Evolutionary conservation across 495 filamentous ascomycete species (phyloP).

Genomic region (Aspergillus haitiensis): DNA sequence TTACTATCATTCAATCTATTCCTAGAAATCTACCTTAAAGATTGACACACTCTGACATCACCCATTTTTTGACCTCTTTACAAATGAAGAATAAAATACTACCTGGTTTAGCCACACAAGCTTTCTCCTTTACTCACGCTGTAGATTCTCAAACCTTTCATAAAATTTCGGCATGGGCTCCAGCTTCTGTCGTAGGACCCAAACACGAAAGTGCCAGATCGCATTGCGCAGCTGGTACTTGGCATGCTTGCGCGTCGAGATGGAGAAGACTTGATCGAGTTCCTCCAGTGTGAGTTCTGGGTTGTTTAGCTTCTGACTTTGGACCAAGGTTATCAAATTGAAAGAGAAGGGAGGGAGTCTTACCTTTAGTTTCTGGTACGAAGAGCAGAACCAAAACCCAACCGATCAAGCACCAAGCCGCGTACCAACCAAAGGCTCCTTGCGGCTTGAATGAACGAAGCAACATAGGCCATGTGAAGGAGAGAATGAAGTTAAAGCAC

Average conservation of each 20-base stretch:
- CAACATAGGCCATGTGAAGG: constrained; percentile 57
- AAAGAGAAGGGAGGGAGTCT: constrained; percentile 21
- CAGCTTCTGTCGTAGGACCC: constrained; percentile 50
- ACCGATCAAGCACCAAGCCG: constrained; percentile 57
- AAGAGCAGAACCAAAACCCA: constrained; percentile 57
- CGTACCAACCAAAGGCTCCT: constrained; percentile 64
- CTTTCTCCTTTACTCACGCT: no score
- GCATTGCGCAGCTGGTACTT: constrained; percentile 48
- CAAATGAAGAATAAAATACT: no score
- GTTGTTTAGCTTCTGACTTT: constrained; percentile 7
- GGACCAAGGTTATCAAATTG: not conserved
- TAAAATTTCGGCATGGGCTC: constrained; percentile 49
- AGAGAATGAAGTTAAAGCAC: constrained; percentile 56
- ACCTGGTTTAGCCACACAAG: no score
- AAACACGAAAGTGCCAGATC: constrained; percentile 53
- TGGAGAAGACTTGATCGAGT: constrained; percentile 54
- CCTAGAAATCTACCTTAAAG: no score
- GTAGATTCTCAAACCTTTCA: constrained; percentile 17
- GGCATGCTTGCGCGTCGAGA: constrained; percentile 51
- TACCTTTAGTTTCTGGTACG: constrained; percentile 58
- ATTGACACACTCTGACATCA: no score
- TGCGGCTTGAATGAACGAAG: constrained; percentile 50
- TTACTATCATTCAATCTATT: no score
- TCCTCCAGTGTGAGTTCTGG: constrained; percentile 52
- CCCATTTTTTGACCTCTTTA: no score